phyloP scores from a whole-genome alignment of 2,329 filamentous ascomycete genomes.

The Exophiala sp. region DNA sequence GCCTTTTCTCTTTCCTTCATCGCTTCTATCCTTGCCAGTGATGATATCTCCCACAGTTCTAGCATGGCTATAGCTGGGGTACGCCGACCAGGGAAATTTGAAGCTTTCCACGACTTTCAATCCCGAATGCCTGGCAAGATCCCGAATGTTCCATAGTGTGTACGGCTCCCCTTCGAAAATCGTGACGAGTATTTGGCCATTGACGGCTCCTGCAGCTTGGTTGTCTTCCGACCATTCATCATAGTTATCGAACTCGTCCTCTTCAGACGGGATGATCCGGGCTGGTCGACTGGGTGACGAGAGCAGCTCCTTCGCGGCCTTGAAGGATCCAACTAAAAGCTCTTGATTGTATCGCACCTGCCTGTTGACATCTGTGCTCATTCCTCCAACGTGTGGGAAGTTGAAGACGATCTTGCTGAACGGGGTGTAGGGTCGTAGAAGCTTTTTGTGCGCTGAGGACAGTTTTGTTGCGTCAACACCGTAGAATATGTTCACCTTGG shows the following conservation, averaged over 20 bases:
- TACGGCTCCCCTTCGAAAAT: slow-evolving; percentile 94
- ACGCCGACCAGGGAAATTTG: slow-evolving; percentile 46
- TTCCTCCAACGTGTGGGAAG: slow-evolving; percentile 93
- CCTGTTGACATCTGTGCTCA: slow-evolving; percentile 87
- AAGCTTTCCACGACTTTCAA: slow-evolving; percentile 46
- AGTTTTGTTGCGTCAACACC: slow-evolving; percentile 45
- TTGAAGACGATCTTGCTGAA: slow-evolving; percentile 89
- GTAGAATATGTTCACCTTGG: slow-evolving; percentile 36
- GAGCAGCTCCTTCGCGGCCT: slow-evolving; percentile 39
- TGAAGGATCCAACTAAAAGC: slow-evolving; percentile 49
- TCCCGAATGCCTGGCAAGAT: slow-evolving; percentile 71
- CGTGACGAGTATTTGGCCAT: slow-evolving; percentile 69
- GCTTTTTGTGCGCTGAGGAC: slow-evolving; percentile 29
- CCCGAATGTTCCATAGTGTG: slow-evolving; percentile 89
- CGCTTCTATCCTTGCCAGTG: slow-evolving; percentile 32
- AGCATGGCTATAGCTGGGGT: slow-evolving; percentile 47
- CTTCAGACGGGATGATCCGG: background rate
- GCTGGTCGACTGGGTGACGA: slow-evolving; percentile 21
- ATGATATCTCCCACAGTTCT: slow-evolving; percentile 46
- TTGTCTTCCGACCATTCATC: slow-evolving; percentile 25
- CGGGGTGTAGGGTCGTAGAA: slow-evolving; percentile 33
- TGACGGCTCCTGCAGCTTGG: slow-evolving; percentile 22
- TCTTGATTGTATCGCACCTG: slow-evolving; percentile 88
- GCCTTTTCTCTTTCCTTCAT: slow-evolving; percentile 32
- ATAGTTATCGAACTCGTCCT: slow-evolving; percentile 26